These are phyloP conservation scores for Rickenella mellea DNA, from an alignment of 768 basidiomycete genomes.

Conservation along the genomic window DNA sequence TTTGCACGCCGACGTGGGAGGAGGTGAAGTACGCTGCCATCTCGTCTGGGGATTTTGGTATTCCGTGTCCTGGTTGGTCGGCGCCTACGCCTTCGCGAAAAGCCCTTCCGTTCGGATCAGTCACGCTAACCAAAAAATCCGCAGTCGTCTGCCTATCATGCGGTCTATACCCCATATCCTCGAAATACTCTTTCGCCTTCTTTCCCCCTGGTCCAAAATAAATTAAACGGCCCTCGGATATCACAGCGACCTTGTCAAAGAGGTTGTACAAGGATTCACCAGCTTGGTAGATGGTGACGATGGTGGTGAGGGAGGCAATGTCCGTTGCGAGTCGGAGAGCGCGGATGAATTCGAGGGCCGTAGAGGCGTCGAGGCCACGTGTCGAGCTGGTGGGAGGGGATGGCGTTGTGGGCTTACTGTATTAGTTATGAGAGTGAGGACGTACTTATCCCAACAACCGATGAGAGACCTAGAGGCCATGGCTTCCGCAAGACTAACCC, in stretches of 20 bases:
- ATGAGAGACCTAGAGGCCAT: conserved; percentile 51
- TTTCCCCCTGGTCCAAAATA: conserved; percentile 31
- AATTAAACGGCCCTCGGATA: conserved; percentile 39
- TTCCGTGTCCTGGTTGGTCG: conserved; percentile 15
- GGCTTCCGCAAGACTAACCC: conserved; percentile 72
- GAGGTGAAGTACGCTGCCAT: conserved; percentile 19
- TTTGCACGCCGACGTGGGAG: conserved; percentile 30
- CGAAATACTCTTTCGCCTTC: conserved; percentile 44
- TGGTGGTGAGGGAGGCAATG: conserved; percentile 40
- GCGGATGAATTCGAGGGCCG: conserved; percentile 64
- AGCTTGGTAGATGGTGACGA: conserved; percentile 84
- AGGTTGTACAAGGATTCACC: conserved; percentile 53
- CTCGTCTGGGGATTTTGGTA: conserved; percentile 33
- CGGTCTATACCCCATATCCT: conserved; percentile 43
- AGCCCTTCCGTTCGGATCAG: conserved; percentile 10
- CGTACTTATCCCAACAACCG: conserved; percentile 70
- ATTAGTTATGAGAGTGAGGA: conserved; percentile 29
- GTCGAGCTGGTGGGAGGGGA: conserved; percentile 63
- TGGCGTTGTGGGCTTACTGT: conserved; percentile 23
- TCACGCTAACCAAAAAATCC: conserved; percentile 43
- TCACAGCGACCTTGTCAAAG: conserved; percentile 59
- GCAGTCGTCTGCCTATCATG: conserved; percentile 56
- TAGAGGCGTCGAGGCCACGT: conserved; percentile 56
- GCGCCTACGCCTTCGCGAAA: conserved; percentile 19
- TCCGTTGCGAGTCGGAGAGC: conserved; percentile 59